Percentiles rank a stretch among this genome's conserved stretches.
phyloP scores from a whole-genome alignment of 495 filamentous ascomycete genomes.

The Talaromyces liani region DNA sequence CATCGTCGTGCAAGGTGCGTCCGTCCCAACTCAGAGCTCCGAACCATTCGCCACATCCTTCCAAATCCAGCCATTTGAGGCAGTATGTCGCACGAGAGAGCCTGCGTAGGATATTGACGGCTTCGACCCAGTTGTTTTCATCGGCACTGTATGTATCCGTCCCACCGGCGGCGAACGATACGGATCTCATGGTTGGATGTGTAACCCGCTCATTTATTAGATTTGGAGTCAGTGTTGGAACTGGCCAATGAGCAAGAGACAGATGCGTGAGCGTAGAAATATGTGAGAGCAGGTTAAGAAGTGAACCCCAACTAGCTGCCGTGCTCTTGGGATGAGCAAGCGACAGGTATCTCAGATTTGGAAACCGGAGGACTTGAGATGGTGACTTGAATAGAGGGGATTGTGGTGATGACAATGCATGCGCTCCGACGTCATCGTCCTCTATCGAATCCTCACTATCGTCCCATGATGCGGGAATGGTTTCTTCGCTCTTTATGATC shows the following conservation, averaged over 20 bases:
- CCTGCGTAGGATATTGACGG: constrained; percentile 58
- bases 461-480: constrained; percentile 32
- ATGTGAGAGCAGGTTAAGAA: constrained; percentile 54
- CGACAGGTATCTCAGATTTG: constrained; percentile 44
- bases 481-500: constrained; percentile 11
- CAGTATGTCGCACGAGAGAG: constrained; percentile 60
- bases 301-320: constrained; percentile 56
- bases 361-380: constrained; percentile 35
- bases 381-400: constrained; percentile 30
- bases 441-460: constrained; percentile 25
- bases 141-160: constrained; percentile 57
- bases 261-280: constrained; percentile 66
- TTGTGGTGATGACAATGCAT: constrained; percentile 10
- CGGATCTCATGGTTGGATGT: constrained; percentile 28
- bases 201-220: constrained; percentile 36
- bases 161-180: constrained; percentile 50
- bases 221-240: constrained; percentile 60
- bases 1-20: constrained; percentile 19
- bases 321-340: constrained; percentile 35
- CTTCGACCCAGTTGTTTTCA: constrained; percentile 65
- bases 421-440: constrained; percentile 28
- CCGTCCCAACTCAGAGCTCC: constrained; percentile 49
- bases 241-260: constrained; percentile 73
- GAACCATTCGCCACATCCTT: constrained; percentile 68
- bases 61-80: constrained; percentile 73